A percentile compares a stretch with the other conserved stretches of the same genome.
Evolutionary conservation across 257 asterid genomes (phyloP).

Genomic region (Plantago elongata): DNA sequence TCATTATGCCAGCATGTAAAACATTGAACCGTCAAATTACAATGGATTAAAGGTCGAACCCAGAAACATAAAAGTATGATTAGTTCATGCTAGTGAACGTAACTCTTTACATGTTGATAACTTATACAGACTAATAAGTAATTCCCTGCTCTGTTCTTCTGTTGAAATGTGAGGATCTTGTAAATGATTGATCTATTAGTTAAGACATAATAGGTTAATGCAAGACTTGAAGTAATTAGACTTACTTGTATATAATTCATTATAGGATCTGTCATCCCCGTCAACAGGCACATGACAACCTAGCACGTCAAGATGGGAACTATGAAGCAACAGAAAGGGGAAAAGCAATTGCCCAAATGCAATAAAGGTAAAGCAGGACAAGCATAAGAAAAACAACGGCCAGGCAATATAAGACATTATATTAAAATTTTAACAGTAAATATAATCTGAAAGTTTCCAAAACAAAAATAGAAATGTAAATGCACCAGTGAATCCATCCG

Average conservation of each 20-base stretch:
- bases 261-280: constrained; percentile 81
- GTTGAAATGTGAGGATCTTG: neutral
- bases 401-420: neutral
- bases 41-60: too few relatives aligned
- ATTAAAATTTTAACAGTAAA: too few relatives aligned
- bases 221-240: constrained; percentile 10
- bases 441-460: too few relatives aligned
- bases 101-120: too few relatives aligned
- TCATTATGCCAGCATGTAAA: neutral
- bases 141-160: neutral
- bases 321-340: constrained; percentile 24
- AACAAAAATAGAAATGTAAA: too few relatives aligned
- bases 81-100: too few relatives aligned
- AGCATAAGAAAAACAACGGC: neutral
- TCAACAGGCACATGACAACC: constrained; percentile 86
- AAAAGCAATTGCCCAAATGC: constrained; percentile 11
- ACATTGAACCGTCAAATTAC: neutral
- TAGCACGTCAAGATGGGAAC: constrained; percentile 28
- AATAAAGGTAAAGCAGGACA: constrained; percentile 4
- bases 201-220: constrained; percentile 3
- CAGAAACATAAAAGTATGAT: too few relatives aligned
- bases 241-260: constrained; percentile 76
- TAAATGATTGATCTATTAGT: neutral
- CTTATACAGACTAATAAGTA: too few relatives aligned
- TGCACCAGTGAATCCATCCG: neutral